Conservation (phyloP, 2,329 filamentous ascomycete genomes). For the Magnaporthiopsis poae region DNA sequence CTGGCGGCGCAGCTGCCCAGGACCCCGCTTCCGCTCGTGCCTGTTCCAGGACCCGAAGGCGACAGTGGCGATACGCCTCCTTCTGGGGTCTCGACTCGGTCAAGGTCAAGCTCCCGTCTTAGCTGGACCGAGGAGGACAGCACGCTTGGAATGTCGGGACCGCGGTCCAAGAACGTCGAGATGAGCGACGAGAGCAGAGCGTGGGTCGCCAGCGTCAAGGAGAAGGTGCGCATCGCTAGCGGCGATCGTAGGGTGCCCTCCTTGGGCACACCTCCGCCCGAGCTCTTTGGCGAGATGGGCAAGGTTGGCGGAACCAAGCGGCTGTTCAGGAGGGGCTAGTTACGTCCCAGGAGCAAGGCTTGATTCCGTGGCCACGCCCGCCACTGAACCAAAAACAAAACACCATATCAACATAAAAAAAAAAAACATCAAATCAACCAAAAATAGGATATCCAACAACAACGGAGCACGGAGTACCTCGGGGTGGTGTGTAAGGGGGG, state of each 20-base stretch:
- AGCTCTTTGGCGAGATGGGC: conserved; percentile 58
- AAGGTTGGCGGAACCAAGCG: conserved; percentile 65
- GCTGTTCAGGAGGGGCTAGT: conserved; percentile 41
- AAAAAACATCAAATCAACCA: not conserved
- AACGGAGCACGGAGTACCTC: not conserved
- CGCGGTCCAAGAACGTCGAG: conserved; percentile 52
- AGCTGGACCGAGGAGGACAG: conserved; percentile 52
- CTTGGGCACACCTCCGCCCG: conserved; percentile 13
- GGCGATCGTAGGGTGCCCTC: conserved; percentile 32
- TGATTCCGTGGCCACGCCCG: not conserved
- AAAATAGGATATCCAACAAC: not conserved
- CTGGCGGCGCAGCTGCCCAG: conserved; percentile 19
- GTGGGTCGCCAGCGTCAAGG: conserved; percentile 77
- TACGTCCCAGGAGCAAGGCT: not conserved
- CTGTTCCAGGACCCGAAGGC: not conserved
- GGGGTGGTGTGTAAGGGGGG: not conserved
- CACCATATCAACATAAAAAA: too few species aligned
- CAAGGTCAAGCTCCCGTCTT: conserved; percentile 42
- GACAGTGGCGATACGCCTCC: conserved; percentile 26
- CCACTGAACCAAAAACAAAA: not conserved
- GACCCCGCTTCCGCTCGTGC: conserved; percentile 30
- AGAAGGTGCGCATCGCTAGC: conserved; percentile 64
- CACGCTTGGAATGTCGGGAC: conserved; percentile 60
- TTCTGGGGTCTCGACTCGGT: conserved; percentile 35
- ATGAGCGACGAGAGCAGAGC: conserved; percentile 64